Conservation (phyloP, 1,284 basidiomycete species). For the Boletellus sp. region DNA sequence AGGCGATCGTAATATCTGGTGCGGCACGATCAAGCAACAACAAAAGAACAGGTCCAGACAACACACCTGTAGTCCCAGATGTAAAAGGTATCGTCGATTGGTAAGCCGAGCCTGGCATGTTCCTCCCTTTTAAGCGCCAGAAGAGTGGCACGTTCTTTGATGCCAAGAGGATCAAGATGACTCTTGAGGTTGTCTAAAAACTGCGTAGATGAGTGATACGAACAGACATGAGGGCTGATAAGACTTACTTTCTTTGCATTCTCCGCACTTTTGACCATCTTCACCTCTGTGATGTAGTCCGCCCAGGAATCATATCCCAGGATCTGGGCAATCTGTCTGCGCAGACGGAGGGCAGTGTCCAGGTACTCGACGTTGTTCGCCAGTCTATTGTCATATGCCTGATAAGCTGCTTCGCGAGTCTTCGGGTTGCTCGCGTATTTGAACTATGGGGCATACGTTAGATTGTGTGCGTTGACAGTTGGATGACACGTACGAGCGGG, state of each 20-base stretch:
- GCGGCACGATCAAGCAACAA: background rate
- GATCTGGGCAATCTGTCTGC: slow-evolving; percentile 62
- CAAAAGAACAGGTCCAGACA: background rate
- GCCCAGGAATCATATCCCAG: slow-evolving; percentile 79
- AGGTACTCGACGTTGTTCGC: slow-evolving; percentile 67
- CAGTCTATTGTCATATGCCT: slow-evolving; percentile 66
- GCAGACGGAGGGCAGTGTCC: slow-evolving; percentile 60
- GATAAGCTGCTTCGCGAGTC: slow-evolving; percentile 61
- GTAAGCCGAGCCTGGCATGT: slow-evolving; percentile 51
- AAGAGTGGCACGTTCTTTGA: slow-evolving; percentile 61
- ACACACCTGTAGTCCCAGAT: slow-evolving; percentile 57
- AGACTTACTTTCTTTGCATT: slow-evolving; percentile 50
- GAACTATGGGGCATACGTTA: slow-evolving; percentile 45
- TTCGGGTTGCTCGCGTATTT: slow-evolving; percentile 70
- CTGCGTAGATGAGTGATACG: slow-evolving; percentile 24
- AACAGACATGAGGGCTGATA: background rate
- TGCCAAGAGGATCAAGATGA: slow-evolving; percentile 70
- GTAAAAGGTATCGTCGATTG: slow-evolving; percentile 68
- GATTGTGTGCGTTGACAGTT: background rate
- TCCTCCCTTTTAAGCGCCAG: slow-evolving; percentile 73
- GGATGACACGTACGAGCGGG: slow-evolving; percentile 53
- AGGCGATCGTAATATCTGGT: slow-evolving; percentile 66
- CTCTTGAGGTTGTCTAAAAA: slow-evolving; percentile 71
- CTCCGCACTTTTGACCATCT: slow-evolving; percentile 69
- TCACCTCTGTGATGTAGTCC: slow-evolving; percentile 75